These are phyloP conservation scores for Clarireedia monteithiana DNA, from an alignment of 2,329 filamentous ascomycete genomes.

Conservation along the genomic window DNA sequence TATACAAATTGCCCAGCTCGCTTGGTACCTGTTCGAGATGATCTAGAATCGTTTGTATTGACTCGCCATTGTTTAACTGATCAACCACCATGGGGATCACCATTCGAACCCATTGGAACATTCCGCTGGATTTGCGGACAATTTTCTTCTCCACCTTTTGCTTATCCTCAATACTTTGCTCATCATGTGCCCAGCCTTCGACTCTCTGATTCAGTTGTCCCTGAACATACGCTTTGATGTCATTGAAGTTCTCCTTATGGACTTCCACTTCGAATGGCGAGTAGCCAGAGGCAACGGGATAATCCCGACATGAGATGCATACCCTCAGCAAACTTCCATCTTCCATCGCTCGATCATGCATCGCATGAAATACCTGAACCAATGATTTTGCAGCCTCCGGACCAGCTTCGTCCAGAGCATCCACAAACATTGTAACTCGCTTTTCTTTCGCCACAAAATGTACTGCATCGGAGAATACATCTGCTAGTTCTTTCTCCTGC, in stretches of 20 bases:
- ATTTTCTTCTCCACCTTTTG: slow-evolving; percentile 20
- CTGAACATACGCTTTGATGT: slow-evolving; percentile 29
- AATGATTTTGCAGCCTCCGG: slow-evolving; percentile 5
- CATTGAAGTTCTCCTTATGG: slow-evolving; percentile 23
- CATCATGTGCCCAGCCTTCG: background rate
- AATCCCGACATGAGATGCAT: slow-evolving; percentile 20
- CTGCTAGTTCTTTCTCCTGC: slow-evolving; percentile 5
- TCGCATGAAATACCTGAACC: slow-evolving; percentile 4
- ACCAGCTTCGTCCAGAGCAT: slow-evolving; percentile 13
- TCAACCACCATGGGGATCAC: slow-evolving; percentile 15
- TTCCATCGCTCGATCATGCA: background rate
- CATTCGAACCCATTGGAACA: slow-evolving; percentile 34
- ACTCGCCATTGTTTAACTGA: slow-evolving; percentile 5
- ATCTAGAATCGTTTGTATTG: slow-evolving; percentile 1
- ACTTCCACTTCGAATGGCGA: slow-evolving; percentile 26
- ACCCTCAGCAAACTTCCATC: slow-evolving; percentile 2
- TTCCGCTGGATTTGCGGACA: slow-evolving; percentile 22
- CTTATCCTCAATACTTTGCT: background rate
- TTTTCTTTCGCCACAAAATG: background rate
- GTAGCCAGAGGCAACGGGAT: slow-evolving; percentile 13
- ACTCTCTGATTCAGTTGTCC: slow-evolving; percentile 11
- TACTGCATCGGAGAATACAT: background rate
- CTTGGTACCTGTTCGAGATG: slow-evolving; percentile 12
- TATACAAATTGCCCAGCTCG: slow-evolving; percentile 13
- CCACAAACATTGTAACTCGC: slow-evolving; percentile 8